Base-by-base conservation (phyloP, 139 green algal genomes). In the Pleodorina starrii region DNA sequence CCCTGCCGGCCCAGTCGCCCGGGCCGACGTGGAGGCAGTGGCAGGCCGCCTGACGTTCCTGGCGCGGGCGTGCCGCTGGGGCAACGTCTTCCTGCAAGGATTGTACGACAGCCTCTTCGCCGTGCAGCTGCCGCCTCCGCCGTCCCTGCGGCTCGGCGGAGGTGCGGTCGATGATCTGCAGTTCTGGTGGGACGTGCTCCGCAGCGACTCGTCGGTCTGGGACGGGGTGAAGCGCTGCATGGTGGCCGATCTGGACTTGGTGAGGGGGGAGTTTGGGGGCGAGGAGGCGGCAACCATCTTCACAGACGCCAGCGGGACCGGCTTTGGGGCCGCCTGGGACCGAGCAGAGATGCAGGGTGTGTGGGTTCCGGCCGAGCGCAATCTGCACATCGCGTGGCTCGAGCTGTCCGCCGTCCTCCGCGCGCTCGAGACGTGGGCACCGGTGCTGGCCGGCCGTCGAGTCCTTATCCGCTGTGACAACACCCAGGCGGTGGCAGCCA, bases 401-500 rank as follows among this genome's bases (percentile, higher is more conserved):
- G 74, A 90, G 54, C 73, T 90, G 1, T 32, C 21, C 35, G 85
- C 85, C 0, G 12, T 90, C 0, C 66, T 88, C 9, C 66, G n/a
- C 5, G 83, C 68, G 38, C 40, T 76, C 27, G 38, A 36, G 7
- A 23, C 57, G 9, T 86, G 23, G 25, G 79, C 25, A 23, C 40
- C 57, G 0, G 10, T n/a, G 14, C 40, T 86, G 38, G 4, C 0
- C 5, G 25, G 79, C 11, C 38, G 27, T 0, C 79, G 29, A 1
- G 57, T 86, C 6, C 79, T 86, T 0, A 32, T 86, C 40, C 79
- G 79, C 27, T 60, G 80, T 57, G 59, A 76, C 80, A 86, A 76
- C 79, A 86, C 79, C 2, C 79, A 86, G 40, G 79, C 79, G 4
- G 79, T 86, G 25, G 79, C 79, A 0, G 79, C 79, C 38, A 44